Conservation (phyloP, 306 rosid genomes). For the Neltuma alba region DNA sequence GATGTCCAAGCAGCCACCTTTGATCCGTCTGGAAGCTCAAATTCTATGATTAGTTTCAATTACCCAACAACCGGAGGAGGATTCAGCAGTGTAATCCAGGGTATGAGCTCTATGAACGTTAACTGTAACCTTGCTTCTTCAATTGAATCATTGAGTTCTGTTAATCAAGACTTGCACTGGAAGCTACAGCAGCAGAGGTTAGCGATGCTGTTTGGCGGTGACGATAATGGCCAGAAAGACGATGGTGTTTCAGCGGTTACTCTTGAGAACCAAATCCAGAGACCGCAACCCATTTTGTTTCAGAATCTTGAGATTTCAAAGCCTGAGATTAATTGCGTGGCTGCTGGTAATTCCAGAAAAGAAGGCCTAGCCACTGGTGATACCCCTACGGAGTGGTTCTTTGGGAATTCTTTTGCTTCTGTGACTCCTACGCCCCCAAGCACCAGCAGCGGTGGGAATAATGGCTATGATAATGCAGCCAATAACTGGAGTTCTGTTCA, state of each 20-base stretch:
- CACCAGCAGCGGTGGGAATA: conserved; percentile 42
- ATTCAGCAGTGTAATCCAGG: conserved; percentile 40
- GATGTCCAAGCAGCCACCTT: conserved; percentile 40
- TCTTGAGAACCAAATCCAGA: conserved; percentile 34
- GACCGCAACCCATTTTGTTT: conserved; percentile 60
- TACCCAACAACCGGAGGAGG: conserved; percentile 34
- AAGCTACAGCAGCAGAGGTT: conserved; percentile 75
- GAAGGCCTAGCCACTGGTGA: conserved; percentile 24
- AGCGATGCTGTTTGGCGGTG: conserved; percentile 54
- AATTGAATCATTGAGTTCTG: conserved; percentile 69
- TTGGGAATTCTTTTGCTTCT: conserved; percentile 66
- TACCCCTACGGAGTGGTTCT: conserved; percentile 79
- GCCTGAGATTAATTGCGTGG: conserved; percentile 28
- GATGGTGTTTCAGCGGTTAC: conserved; percentile 18
- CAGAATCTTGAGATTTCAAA: conserved; percentile 58
- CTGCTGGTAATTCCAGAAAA: conserved; percentile 46
- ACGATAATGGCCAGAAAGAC: conserved; percentile 15
- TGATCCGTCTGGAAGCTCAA: conserved; percentile 47
- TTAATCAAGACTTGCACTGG: conserved; percentile 86
- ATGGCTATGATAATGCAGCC: conserved; percentile 36
- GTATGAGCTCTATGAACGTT: conserved; percentile 46
- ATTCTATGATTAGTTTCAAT: conserved; percentile 42
- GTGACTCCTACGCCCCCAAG: conserved; percentile 57
- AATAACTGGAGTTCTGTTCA: conserved; percentile 47
- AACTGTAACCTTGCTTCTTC: conserved; percentile 62